Evolutionary conservation across 768 basidiomycete species (phyloP).

Genomic region (Amanita rimosa): DNA sequence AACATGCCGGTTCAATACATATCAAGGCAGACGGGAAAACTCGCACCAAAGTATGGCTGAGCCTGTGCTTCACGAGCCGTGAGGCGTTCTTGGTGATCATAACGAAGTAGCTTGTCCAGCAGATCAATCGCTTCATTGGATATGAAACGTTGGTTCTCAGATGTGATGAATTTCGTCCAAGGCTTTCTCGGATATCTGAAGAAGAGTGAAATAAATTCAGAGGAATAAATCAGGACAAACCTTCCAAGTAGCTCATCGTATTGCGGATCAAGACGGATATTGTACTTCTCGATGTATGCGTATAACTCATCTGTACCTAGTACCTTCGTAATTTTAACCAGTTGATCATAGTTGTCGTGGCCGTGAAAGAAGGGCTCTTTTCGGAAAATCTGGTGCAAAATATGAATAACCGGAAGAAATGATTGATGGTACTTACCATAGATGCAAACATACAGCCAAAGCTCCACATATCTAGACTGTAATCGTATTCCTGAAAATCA

Average conservation of each 20-base stretch:
- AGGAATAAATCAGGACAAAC: slow-evolving; percentile 20
- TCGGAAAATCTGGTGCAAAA: slow-evolving; percentile 71
- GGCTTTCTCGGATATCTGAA: slow-evolving; percentile 83
- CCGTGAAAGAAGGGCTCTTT: slow-evolving; percentile 99
- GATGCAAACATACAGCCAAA: slow-evolving; percentile 98
- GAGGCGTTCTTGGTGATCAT: slow-evolving; percentile 94
- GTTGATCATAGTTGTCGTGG: slow-evolving; percentile 96
- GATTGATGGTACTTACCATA: slow-evolving; percentile 52
- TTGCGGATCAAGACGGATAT: slow-evolving; percentile 90
- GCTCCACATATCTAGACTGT: slow-evolving; percentile 98
- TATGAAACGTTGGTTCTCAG: slow-evolving; percentile 92
- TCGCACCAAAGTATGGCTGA: slow-evolving; percentile 83
- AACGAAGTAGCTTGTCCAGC: slow-evolving; percentile 88
- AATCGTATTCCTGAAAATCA: slow-evolving; percentile 98
- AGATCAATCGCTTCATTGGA: slow-evolving; percentile 96
- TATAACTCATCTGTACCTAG: slow-evolving; percentile 94
- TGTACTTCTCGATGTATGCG: slow-evolving; percentile 88
- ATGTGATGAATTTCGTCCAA: slow-evolving; percentile 92
- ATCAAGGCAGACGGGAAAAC: slow-evolving; percentile 7
- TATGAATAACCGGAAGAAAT: slow-evolving; percentile 1
- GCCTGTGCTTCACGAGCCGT: slow-evolving; percentile 89
- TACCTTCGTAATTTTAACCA: slow-evolving; percentile 97
- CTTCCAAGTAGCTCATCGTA: slow-evolving; percentile 92
- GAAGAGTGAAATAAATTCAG: slow-evolving; percentile 6
- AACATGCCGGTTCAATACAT: slow-evolving; percentile 7